phyloP scores from a whole-genome alignment of 202 grass and related monocot genomes.

The Setaria viridis region DNA sequence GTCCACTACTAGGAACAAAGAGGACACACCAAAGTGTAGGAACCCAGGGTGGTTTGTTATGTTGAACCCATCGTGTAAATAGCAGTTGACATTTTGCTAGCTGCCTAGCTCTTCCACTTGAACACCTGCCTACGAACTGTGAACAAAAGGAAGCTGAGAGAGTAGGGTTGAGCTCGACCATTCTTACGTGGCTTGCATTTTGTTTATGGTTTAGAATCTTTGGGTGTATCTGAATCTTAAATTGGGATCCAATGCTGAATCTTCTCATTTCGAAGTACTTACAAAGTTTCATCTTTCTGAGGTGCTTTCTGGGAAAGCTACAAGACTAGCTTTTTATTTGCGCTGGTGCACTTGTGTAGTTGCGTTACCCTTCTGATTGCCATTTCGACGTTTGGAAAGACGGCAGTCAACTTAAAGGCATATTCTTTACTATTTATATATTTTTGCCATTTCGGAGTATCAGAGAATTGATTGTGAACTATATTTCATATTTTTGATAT shows the following conservation, averaged over 20 bases:
- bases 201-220: conserved; percentile 19
- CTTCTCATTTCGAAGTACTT: neutral
- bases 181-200: neutral
- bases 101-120: conserved; percentile 18
- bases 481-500: neutral
- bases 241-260: conserved; percentile 10
- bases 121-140: neutral
- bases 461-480: neutral
- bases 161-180: conserved; percentile 15
- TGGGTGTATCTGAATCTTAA: conserved; percentile 11
- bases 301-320: neutral
- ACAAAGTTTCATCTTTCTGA: neutral
- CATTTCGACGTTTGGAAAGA: neutral
- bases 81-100: conserved; percentile 34
- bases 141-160: conserved; percentile 12
- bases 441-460: neutral
- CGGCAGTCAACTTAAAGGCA: neutral
- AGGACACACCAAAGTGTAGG: conserved; percentile 4
- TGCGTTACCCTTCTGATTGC: neutral
- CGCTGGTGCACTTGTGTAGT: neutral
- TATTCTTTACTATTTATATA: no score
- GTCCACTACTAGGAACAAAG: conserved; percentile 28
- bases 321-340: neutral
- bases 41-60: conserved; percentile 9
- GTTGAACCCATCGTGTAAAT: conserved; percentile 37